phyloP scores from a whole-genome alignment of 768 basidiomycete species.

The Podaxis rugospora region DNA sequence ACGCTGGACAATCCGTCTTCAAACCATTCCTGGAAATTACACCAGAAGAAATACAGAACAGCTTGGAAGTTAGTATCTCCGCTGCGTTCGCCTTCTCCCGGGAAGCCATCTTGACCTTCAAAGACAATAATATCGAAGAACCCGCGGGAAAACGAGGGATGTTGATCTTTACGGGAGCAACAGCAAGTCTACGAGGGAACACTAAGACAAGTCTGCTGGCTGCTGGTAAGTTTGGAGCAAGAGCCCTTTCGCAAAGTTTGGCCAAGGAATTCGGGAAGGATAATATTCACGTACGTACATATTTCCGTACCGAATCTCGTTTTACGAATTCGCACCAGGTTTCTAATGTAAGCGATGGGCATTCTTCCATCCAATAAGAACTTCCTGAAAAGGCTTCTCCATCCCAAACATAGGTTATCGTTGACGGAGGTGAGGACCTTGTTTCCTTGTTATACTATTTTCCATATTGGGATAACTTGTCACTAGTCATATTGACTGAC shows the following conservation, averaged over 20 bases:
- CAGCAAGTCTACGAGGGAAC: constrained; percentile 63
- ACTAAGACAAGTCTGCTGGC: constrained; percentile 56
- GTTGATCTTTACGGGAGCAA: constrained; percentile 71
- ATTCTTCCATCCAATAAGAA: background rate
- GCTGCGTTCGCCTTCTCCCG: constrained; percentile 63
- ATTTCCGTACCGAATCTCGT: constrained; percentile 15
- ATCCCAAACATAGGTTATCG: constrained; percentile 44
- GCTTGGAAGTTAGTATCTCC: constrained; percentile 48
- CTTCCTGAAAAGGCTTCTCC: background rate
- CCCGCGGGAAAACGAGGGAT: constrained; percentile 54
- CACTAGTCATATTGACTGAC: constrained; percentile 33
- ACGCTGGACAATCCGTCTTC: constrained; percentile 53
- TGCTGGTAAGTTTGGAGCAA: constrained; percentile 56
- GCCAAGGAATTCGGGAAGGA: constrained; percentile 73
- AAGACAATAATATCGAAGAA: constrained; percentile 47
- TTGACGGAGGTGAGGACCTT: constrained; percentile 51
- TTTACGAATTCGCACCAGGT: background rate
- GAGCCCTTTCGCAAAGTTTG: constrained; percentile 66
- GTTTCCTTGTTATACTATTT: background rate
- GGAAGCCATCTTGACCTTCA: constrained; percentile 55
- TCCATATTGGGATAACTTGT: background rate
- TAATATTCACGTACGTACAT: constrained; percentile 75
- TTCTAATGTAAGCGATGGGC: background rate
- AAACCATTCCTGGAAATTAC: constrained; percentile 66
- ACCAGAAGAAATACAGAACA: constrained; percentile 48